Base-by-base conservation (phyloP, 108 stramenopile genomes). In the Pseudonitzschia delicatissima region DNA sequence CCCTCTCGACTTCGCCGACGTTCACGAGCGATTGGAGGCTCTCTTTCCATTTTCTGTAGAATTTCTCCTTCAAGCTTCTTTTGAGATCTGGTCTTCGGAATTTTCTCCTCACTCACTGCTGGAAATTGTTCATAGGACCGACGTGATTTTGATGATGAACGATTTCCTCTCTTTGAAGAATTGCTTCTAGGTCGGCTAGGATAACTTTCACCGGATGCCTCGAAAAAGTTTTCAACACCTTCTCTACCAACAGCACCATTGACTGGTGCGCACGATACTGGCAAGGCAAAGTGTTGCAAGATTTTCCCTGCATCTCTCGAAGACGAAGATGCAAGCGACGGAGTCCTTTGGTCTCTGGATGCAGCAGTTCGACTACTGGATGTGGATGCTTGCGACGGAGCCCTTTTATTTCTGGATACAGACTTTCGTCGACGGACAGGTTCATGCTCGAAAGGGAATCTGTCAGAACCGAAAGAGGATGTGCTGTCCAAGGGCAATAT, bases 61-160 rank as follows among this genome's bases (percentile, higher is more conserved):
- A 55, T 55, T 55, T 55, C 31, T 27, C 28, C 4, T 33, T 55
- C 53, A 29, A 31, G 31, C 32, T 29, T 9, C 53, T 55, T 55
- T 28, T 55, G 53, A n/a, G 53, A 23, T 12, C 31, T 29, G 17
- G 53, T 55, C 53, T 55, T 55, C 17, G 53, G 53, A 32, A 55
- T 17, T 55, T 35, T 33, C 40, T 42, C 40, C 40, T 42, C 13
- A 28, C 9, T 11, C 27, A 5, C 31, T 32, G 12, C 4, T 6
- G 31, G 13, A 33, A 23, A 34, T n/a, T n/a, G n/a, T 18, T 31
- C 53, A 6, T 27, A 12, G 11, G 53, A 27, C 5, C 27, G 53
- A 7, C 23, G 11, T 27, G 53, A 55, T 4, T 18, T 55, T 13
- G 29, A 27, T 4, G 31, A 9, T 33, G 32, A 31, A 11, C 27